These are phyloP conservation scores for Daldinia childiae DNA, from an alignment of 495 filamentous ascomycete species.

Conservation along the genomic window DNA sequence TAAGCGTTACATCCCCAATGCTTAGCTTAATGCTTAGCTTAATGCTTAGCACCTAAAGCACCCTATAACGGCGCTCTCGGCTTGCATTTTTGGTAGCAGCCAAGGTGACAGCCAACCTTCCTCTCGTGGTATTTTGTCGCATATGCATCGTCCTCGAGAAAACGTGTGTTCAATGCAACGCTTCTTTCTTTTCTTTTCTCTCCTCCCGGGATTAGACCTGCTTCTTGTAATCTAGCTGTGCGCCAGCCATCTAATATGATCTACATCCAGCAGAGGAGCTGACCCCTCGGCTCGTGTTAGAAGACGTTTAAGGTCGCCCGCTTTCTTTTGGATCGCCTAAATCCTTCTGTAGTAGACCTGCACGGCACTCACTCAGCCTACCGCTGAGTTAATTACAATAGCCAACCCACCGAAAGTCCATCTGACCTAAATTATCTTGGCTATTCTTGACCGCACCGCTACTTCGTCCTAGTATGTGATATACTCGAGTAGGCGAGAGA, in stretches of 20 bases:
- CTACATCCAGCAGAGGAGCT: neutral
- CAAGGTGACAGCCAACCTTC: neutral
- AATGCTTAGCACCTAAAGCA: constrained; percentile 4
- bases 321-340: neutral
- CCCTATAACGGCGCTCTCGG: neutral
- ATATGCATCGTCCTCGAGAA: neutral
- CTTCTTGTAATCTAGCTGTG: constrained; percentile 2
- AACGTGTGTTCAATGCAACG: constrained; percentile 1
- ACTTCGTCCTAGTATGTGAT: neutral
- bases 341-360: constrained; percentile 5
- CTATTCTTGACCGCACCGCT: neutral
- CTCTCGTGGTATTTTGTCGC: neutral
- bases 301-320: neutral
- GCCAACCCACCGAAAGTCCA: neutral
- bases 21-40: constrained; percentile 2
- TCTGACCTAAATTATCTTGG: neutral
- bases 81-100: neutral
- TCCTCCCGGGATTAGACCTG: neutral
- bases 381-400: neutral
- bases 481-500: neutral
- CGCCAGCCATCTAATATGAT: neutral
- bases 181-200: neutral
- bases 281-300: constrained; percentile 1
- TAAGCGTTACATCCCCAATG: neutral
- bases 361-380: neutral